Evolutionary conservation across 441 rosid genomes (phyloP), one percentile per base, ranked within the genome.

Genomic region (Populus hybrid): DNA sequence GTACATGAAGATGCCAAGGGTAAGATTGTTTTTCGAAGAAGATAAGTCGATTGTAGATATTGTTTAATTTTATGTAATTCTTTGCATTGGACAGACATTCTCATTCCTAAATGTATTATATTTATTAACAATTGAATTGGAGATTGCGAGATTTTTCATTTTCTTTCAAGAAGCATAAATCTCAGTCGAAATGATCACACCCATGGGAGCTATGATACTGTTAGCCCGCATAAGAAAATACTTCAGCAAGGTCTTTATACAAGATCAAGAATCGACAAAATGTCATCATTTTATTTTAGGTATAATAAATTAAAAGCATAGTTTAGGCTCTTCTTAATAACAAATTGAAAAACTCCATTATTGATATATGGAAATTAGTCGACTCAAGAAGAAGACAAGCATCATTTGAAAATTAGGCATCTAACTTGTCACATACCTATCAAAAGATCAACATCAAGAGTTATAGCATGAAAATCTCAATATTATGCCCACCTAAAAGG

Each of bases 1-100:
- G 78, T 91, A 83, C 83, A 81, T 67, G 97, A 95, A 18, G 97
- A 93, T 82, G 95, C 95, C 9, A 59, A 84, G 69, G 95, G 93
- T 57, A 91, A 90, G 83, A 84, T 89, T 68, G 35, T 90, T 74
- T 78, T 89, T 66, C 91, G 95, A 46, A 86, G 38, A 75, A 70
- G 86, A 82, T 85, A 71, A 78, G 18, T 10, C 35, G 5, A 57
- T 35, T 21, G 18, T 4, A n/a, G 10, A 23, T 38, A n/a, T 23
- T 8, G 2, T 10, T 36, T 26, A 10, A 20, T 21, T 63, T 35
- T 20, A 24, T 74, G 10, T 66, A 10, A 50, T 63, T 2, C 16
- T 78, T 42, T 34, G 6, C n/a, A 20, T 28, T 8, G 16, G 54
- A 38, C n/a, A 9, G 4, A 3, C 23, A 30, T 67, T 67, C 57